Percentiles rank a stretch among this genome's conserved stretches.
These are phyloP conservation scores for Pichia membranifaciens DNA, from an alignment of 805 yeast genomes.

Conservation along the genomic window DNA sequence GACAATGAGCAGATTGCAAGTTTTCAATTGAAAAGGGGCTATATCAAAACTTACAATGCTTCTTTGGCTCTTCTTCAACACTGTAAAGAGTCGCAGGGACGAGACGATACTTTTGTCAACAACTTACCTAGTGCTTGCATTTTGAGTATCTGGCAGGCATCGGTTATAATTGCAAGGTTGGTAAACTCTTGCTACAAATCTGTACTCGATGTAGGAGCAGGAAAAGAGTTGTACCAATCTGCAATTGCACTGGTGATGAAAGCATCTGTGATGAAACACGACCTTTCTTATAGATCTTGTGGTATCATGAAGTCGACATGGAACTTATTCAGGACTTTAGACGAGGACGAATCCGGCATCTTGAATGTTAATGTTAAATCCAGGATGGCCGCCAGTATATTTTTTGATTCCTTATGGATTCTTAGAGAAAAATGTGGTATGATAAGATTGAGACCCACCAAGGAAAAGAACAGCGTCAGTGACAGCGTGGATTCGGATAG, in stretches of 20 bases:
- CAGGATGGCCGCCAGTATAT: slow-evolving; percentile 87
- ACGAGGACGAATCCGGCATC: slow-evolving; percentile 41
- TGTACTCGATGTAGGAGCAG: slow-evolving; percentile 63
- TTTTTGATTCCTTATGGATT: slow-evolving; percentile 84
- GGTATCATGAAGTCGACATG: slow-evolving; percentile 94
- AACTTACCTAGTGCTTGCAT: slow-evolving; percentile 82
- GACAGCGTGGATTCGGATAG: slow-evolving; percentile 16
- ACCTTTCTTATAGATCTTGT: slow-evolving; percentile 85
- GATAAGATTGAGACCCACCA: slow-evolving; percentile 49
- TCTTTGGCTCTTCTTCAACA: slow-evolving; percentile 67
- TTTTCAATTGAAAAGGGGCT: slow-evolving; percentile 65
- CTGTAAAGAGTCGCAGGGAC: slow-evolving; percentile 52
- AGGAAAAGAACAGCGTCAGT: slow-evolving; percentile 9
- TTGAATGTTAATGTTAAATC: slow-evolving; percentile 58
- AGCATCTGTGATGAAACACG: slow-evolving; percentile 86
- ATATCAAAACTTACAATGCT: slow-evolving; percentile 74
- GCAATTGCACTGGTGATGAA: slow-evolving; percentile 66
- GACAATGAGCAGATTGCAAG: slow-evolving; percentile 46
- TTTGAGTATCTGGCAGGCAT: slow-evolving; percentile 85
- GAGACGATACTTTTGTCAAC: slow-evolving; percentile 57
- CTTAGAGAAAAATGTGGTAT: slow-evolving; percentile 85
- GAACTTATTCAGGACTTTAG: slow-evolving; percentile 72
- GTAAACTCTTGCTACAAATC: slow-evolving; percentile 67
- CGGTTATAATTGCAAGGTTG: slow-evolving; percentile 74
- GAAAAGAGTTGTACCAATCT: slow-evolving; percentile 59